Percentiles rank a stretch among this genome's conserved stretches.
phyloP scores from a whole-genome alignment of 345 rosid species.

The Conringia planisiliqua region DNA sequence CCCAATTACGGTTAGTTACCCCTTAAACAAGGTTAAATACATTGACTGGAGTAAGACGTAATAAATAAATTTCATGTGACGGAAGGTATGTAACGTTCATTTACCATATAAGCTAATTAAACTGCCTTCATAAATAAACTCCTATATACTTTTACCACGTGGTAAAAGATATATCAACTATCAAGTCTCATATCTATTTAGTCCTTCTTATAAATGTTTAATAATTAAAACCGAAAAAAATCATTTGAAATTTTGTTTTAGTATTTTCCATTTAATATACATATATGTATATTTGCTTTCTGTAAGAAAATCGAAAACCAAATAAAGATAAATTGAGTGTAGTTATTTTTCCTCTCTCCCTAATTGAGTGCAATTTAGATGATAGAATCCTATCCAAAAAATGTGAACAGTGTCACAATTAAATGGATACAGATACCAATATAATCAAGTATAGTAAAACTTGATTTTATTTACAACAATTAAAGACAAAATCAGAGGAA shows the following conservation, averaged over 20 bases:
- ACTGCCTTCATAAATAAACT: background rate
- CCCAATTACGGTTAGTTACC: background rate
- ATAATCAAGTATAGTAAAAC: background rate
- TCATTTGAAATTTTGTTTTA: background rate
- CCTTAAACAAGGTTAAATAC: background rate
- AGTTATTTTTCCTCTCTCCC: background rate
- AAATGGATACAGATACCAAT: background rate
- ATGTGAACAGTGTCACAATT: background rate
- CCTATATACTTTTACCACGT: background rate
- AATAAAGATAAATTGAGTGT: background rate
- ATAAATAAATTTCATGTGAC: background rate
- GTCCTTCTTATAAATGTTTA: background rate
- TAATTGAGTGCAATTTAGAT: background rate
- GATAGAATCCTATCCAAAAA: background rate
- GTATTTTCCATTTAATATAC: background rate
- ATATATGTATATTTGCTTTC: too few relatives aligned
- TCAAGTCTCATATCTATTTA: background rate
- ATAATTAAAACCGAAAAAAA: background rate
- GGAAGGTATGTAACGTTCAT: background rate
- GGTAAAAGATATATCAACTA: background rate
- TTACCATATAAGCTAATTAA: background rate
- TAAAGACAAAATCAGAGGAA: constrained; percentile 5
- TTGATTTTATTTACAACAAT: background rate
- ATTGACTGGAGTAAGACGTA: background rate
- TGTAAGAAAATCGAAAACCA: background rate